Evolutionary conservation across 129 eudicot species (phyloP), one percentile per base, ranked within the genome.

Genomic region (Rutidosis leptorrhynchoides): DNA sequence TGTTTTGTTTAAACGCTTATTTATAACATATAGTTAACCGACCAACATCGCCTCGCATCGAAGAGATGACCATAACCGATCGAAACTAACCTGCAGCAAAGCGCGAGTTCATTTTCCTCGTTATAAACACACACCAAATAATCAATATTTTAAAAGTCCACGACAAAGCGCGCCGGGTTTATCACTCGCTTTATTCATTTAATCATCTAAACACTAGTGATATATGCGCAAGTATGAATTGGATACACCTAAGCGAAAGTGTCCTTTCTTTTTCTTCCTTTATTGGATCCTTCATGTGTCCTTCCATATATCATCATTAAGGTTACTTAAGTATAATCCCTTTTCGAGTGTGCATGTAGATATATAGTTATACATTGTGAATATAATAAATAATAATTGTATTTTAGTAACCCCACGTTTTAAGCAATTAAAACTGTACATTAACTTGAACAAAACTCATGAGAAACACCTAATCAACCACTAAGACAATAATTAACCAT

Each of bases 181-280:
- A n/a, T n/a, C n/a, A n/a, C n/a, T n/a, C n/a, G n/a, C n/a, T n/a
- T n/a, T n/a, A n/a, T n/a, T n/a, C n/a, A n/a, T n/a, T n/a, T n/a
- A n/a, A n/a, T n/a, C n/a, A n/a, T n/a, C n/a, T n/a, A n/a, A n/a
- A n/a, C n/a, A n/a, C n/a, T n/a, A n/a, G n/a, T n/a, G n/a, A n/a
- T n/a, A n/a, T n/a, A n/a, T n/a, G n/a, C n/a, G n/a, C n/a, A n/a
- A n/a, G n/a, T 30, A 45, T 74, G 78, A 65, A 70, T 57, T 56
- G 65, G 76, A 69, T 40, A 63, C 76, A 77, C 81, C 71, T 69
- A 63, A 70, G 68, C 67, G 32, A 76, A 77, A 56, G 81, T 64
- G 66, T 12, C 40, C 65, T 21, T 58, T 64, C 76, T 54, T 68
- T 74, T 60, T 69, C 79, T 33, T 62, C 74, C 74, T 75, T 77